phyloP scores from a whole-genome alignment of 306 rosid species.

The Dryas alaskensis region DNA sequence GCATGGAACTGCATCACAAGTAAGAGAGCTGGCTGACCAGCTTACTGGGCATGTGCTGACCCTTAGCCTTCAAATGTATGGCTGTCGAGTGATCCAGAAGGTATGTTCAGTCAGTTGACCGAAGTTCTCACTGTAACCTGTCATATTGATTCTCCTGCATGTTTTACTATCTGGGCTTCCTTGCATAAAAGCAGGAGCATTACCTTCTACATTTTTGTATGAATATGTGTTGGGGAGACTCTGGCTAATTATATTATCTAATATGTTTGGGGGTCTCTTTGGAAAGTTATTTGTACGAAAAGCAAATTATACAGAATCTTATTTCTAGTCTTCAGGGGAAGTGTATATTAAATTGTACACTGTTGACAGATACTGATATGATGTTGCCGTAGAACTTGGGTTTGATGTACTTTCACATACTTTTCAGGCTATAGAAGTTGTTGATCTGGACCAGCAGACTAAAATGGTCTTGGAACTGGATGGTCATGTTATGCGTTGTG shows the following conservation, averaged over 20 bases:
- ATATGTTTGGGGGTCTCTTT: background rate
- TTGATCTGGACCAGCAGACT: conserved; percentile 81
- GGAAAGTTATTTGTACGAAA: background rate
- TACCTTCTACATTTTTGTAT: background rate
- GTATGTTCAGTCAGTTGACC: conserved; percentile 32
- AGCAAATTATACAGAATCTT: background rate
- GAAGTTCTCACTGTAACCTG: background rate
- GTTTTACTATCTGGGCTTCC: conserved; percentile 3
- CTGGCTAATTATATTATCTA: background rate
- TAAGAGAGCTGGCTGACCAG: conserved; percentile 85
- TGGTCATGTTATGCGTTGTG: conserved; percentile 92
- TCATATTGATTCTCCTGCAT: background rate
- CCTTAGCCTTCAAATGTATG: conserved; percentile 99
- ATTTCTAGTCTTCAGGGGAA: background rate
- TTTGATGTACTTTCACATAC: background rate
- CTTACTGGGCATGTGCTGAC: conserved; percentile 79
- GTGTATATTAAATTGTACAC: background rate
- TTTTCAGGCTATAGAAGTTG: conserved; percentile 89
- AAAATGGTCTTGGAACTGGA: conserved; percentile 86
- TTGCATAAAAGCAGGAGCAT: background rate
- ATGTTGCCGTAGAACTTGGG: background rate
- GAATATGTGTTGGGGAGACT: background rate
- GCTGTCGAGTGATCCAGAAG: conserved; percentile 97
- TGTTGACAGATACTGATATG: background rate
- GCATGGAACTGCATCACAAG: conserved; percentile 80